Evolutionary conservation across 306 rosid species (phyloP).

Genomic region (Pyrus betulifolia): DNA sequence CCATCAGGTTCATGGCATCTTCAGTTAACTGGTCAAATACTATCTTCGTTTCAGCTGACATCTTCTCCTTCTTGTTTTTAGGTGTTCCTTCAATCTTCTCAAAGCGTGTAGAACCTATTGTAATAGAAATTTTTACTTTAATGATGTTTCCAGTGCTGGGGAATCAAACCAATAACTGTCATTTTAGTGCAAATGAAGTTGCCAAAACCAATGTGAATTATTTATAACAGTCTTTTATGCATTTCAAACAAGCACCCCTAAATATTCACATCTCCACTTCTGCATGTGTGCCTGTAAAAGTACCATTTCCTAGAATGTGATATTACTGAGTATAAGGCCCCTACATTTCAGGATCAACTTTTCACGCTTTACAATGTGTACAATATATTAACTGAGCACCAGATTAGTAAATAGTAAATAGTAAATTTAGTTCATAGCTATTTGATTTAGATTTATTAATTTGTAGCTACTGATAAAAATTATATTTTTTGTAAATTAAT

Average conservation of each 20-base stretch:
- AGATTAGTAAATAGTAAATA: no score
- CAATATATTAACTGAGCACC: no score
- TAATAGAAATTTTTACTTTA: neutral
- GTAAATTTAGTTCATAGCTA: no score
- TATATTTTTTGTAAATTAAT: no score
- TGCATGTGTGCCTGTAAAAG: neutral
- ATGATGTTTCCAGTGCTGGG: neutral
- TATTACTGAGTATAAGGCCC: neutral
- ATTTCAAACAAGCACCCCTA: neutral
- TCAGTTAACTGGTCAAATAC: slow-evolving; percentile 92
- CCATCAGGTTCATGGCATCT: slow-evolving; percentile 96
- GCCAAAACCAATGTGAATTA: neutral
- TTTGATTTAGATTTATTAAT: no score
- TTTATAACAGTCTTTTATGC: neutral
- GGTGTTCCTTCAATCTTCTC: slow-evolving; percentile 71
- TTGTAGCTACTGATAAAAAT: no score
- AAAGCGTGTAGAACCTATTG: slow-evolving; percentile 55
- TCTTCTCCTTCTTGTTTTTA: slow-evolving; percentile 69
- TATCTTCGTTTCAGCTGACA: slow-evolving; percentile 61
- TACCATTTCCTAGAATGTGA: neutral
- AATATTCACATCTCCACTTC: neutral
- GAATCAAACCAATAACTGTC: neutral
- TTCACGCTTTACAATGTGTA: neutral
- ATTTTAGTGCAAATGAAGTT: neutral
- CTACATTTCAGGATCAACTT: neutral